These are phyloP conservation scores for Ganoderma lingzhi DNA, from an alignment of 1,284 basidiomycete genomes.

Conservation along the genomic window DNA sequence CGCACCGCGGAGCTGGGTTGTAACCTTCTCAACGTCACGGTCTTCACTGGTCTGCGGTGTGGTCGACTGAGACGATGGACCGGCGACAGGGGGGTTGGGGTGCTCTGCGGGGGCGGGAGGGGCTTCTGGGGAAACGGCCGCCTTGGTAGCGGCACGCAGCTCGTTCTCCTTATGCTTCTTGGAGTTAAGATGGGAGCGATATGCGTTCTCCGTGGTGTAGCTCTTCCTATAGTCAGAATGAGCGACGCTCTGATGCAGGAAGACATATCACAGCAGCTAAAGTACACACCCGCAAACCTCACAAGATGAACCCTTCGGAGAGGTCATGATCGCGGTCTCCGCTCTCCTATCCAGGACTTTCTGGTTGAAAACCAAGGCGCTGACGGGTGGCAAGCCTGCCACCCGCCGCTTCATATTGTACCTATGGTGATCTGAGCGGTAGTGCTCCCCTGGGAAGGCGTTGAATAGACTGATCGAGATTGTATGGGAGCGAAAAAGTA, in stretches of 20 bases:
- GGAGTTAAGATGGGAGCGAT: conserved; percentile 87
- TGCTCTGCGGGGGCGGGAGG: conserved; percentile 4
- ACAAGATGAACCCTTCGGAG: conserved; percentile 73
- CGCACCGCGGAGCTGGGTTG: conserved; percentile 30
- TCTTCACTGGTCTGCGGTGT: background rate
- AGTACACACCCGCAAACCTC: conserved; percentile 80
- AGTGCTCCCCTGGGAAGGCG: conserved; percentile 71
- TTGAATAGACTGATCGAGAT: conserved; percentile 15
- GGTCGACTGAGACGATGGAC: conserved; percentile 17
- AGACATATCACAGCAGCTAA: background rate
- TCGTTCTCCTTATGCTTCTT: conserved; percentile 92
- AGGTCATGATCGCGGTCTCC: conserved; percentile 77
- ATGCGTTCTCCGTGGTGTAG: conserved; percentile 92
- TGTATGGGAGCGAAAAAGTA: conserved; percentile 24
- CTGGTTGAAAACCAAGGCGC: conserved; percentile 82
- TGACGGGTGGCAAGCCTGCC: conserved; percentile 90
- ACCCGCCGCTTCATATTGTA: conserved; percentile 99
- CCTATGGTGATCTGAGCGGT: conserved; percentile 93
- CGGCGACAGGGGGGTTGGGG: conserved; percentile 12
- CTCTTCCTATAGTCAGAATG: conserved; percentile 71
- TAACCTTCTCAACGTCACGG: conserved; percentile 13
- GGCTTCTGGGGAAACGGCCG: conserved; percentile 25
- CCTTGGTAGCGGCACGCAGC: conserved; percentile 52
- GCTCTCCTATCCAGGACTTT: conserved; percentile 87
- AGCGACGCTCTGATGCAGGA: conserved; percentile 8